Percentiles rank a stretch among this genome's conserved stretches.
Evolutionary conservation across 2,329 filamentous ascomycete species (phyloP).

Genomic region (Beauveria sp.): DNA sequence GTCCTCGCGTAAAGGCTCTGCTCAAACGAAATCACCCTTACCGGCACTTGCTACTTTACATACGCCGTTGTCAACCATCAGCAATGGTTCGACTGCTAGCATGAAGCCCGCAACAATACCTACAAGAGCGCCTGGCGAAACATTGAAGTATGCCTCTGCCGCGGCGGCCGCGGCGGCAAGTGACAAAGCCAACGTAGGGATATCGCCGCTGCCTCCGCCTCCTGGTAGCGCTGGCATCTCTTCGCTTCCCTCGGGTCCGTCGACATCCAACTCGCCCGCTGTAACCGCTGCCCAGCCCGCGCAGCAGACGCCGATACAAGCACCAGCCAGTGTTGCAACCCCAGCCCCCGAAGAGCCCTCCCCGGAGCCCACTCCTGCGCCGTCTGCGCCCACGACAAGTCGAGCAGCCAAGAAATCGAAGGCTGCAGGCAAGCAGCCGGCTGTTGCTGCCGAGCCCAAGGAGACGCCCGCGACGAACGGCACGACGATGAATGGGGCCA

Average conservation of each 20-base stretch:
- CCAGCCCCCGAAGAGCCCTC: constrained; percentile 17
- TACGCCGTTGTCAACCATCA: constrained; percentile 55
- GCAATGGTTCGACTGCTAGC: constrained; percentile 50
- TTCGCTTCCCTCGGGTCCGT: constrained; percentile 37
- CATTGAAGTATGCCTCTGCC: constrained; percentile 92
- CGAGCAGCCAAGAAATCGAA: constrained; percentile 32
- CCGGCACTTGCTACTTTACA: constrained; percentile 90
- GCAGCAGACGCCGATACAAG: constrained; percentile 18
- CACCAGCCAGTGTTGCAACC: constrained; percentile 18
- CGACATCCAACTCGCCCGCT: constrained; percentile 28
- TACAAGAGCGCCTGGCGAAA: constrained; percentile 76
- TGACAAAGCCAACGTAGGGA: constrained; percentile 82
- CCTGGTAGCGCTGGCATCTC: constrained; percentile 52
- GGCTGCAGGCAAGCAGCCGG: constrained; percentile 35
- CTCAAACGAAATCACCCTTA: constrained; percentile 86
- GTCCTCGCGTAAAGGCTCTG: constrained; percentile 61
- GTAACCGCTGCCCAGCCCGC: constrained; percentile 40
- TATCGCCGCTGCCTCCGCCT: constrained; percentile 86
- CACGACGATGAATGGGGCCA: constrained; percentile 38
- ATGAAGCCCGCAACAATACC: constrained; percentile 95
- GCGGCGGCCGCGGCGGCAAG: constrained; percentile 87
- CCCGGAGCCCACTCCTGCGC: constrained; percentile 15
- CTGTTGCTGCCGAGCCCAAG: constrained; percentile 32
- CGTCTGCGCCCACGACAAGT: constrained; percentile 5
- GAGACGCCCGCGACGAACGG: constrained; percentile 44